Evolutionary conservation across 228 moss, liverwort and hornwort genomes (phyloP), one percentile per base, ranked within the genome.

Genomic region (Sphagnum fallax): DNA sequence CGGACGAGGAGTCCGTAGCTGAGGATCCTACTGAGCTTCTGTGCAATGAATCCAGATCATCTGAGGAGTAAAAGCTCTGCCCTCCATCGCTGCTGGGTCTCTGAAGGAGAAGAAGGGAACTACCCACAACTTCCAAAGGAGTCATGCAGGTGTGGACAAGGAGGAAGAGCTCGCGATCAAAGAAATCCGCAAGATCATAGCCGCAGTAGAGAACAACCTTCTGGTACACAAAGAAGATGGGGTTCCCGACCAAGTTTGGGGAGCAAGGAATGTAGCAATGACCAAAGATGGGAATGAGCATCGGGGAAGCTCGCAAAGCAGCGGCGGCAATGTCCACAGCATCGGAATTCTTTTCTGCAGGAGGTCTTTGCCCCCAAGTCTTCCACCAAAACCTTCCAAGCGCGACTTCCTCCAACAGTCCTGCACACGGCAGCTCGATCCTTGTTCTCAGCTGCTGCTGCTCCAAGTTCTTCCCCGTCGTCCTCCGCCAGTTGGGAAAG

Each of bases 191-290:
- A 50, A 86, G 67, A 66, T 86, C 85, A 66, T 79, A 74, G 48
- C 85, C 85, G 61, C 74, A 79, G 32, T 81, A 59, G 48, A 86
- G 77, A 5, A 75, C 76, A 13, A 82, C 82, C 65, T 69, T 82
- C 53, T 68, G 82, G 65, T 77, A 74, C 47, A 82, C 73, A 65
- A 82, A 86, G 60, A 82, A 77, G 9, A 86, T 74, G 4, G 85
- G 85, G 70, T 86, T 86, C n/a, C 85, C 85, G 4, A 79, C 79
- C 14, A 86, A 71, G 67, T 82, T 82, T 49, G 85, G 85, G 48
- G 77, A 67, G 5, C 78, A 66, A 5, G 85, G 79, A 67, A 86
- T 73, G 65, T 82, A 86, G 75, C 85, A 86, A 67, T 86, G 85
- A 70, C 79, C 82, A 62, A 81, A 86, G 8, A 86, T 73, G 1